Evolutionary conservation across 805 yeast species (phyloP), one percentile per base, ranked within the genome.

Genomic region (Yamadazyma akitaensis): DNA sequence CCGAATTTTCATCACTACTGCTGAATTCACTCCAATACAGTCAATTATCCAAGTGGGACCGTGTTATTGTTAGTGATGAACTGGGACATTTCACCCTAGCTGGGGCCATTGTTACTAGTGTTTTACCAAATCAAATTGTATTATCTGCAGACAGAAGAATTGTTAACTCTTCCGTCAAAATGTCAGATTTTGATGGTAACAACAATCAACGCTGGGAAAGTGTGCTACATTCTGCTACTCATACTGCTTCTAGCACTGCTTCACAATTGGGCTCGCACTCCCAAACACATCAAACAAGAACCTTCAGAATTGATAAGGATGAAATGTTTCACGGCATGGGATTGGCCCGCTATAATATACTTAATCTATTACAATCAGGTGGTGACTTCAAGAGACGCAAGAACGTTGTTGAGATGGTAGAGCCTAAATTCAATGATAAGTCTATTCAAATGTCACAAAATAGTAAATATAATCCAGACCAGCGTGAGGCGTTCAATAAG

Each of bases 1-100:
- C 55, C 18, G 17, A 26, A 8, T 26, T n/a, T 4, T 42, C 53
- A 11, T 2, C 13, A 35, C 18, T 53, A 35, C 17, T 41, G 40
- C 47, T 6, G 46, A 68, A 8, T 46, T 68, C 48, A 5, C 43
- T 52, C 14, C 61, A 61, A 31, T 38, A 58, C 2, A 66, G 84
- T 0, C 88, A 84, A 48, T 55, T 89, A 2, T 43, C 68, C 0
- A 68, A 72, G 33, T 73, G 77, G 51, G 97, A 91, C 58, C 70
- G 80, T 34, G 76, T 91, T 1, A 72, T 85, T 13, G 68, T 90
- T 1, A 89, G 96, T 58, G 96, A 87, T 61, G 95, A 88, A 55
- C 50, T 61, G 0, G 96, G 96, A 0, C 88, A 85, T 60, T 84
- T 84, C 61, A 85, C 88, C 0, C 57, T 91, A 19, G 81, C 89